Evolutionary conservation across 2,329 filamentous ascomycete genomes (phyloP), one percentile per base, ranked within the genome.

Genomic region (Colletotrichum simmondsii): DNA sequence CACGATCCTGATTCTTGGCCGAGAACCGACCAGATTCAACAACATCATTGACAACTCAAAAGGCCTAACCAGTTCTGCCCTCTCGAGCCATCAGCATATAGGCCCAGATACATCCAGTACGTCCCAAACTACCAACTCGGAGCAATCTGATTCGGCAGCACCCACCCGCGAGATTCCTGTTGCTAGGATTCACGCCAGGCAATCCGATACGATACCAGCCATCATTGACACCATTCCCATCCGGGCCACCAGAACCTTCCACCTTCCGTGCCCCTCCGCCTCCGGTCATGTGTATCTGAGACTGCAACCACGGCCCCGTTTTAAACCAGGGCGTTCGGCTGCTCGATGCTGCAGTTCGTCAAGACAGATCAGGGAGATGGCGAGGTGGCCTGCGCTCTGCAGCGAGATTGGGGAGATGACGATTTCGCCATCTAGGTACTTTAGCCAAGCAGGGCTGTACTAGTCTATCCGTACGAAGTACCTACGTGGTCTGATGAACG

Each of bases 241-340:
- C 70, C 22, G 59, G 59, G 65, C 59, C 53, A 69, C 37, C 57
- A 32, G 56, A 35, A 60, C 63, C 56, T 60, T 53, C 32, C 22
- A 61, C 60, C 46, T 59, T 61, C 68, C 32, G 26, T 46, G 35
- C 64, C 26, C 59, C 59, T n/a, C 42, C 42, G 30, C 24, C 24
- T 71, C 56, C 28, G 68, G 68, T 73, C 68, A 73, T 68, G 62
- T 59, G 67, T 59, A 71, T 72, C 62, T 54, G 28, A 65, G 66
- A 70, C 60, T 57, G 66, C 54, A 57, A 61, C 56, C 32, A 28
- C 67, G 56, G 42, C 56, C 52, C 68, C 60, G 10, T 28, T 67
- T 67, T 65, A 22, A n/a, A 63, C 37, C 26, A 62, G 62, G 52
- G 61, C 37, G 30, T 22, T 22, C 62, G 37, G 30, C 35, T 60